Base-by-base conservation (phyloP, 129 eudicot species). In the Centella asiatica region DNA sequence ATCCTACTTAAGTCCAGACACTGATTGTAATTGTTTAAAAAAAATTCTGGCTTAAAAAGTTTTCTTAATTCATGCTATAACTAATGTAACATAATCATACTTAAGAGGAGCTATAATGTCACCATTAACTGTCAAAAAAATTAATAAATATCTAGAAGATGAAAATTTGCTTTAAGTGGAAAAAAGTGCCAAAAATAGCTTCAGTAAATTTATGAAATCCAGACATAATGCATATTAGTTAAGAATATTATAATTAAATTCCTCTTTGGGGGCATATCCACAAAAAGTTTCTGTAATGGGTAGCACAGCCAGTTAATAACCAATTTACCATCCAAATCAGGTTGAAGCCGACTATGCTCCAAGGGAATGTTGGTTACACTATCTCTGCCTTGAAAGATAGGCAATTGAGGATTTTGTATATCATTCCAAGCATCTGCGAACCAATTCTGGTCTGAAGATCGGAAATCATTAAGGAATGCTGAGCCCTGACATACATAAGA, bases 361-460 rank as follows among this genome's bases (percentile, higher is more conserved):
- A 75, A 49, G 22, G 77, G 79, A 45, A 66, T 44, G 74, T 69
- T 72, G 54, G 78, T 48, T 47, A 55, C 53, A 67, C 80, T 73
- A 5, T 57, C 67, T 67, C 87, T 79, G 26, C 77, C 79, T 46
- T 73, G 81, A 44, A 69, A 67, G 52, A 70, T 76, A 68, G 81
- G 80, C 65, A 68, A 27, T 58, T 76, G 95, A 59, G 95, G 90
- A 77, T 79, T 73, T 63, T 92, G 94, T 72, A 92, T 81, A 56
- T 87, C 98, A 66, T 84, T 79, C 98, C 98, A 92, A 68, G 76
- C 94, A 69, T 84, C 94, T 57, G 82, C 70, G 74, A 92, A 71
- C 62, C 90, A 64, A 72, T 71, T 85, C 50, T 84, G 89, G 76
- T 85, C 84, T 69, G 81, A 74, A 54, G 94, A 75, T 57, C 67